A percentile compares a stretch with the other conserved stretches of the same genome.
Conservation (phyloP, 768 basidiomycete species). For the Tylopilus vinaceipallidus region DNA sequence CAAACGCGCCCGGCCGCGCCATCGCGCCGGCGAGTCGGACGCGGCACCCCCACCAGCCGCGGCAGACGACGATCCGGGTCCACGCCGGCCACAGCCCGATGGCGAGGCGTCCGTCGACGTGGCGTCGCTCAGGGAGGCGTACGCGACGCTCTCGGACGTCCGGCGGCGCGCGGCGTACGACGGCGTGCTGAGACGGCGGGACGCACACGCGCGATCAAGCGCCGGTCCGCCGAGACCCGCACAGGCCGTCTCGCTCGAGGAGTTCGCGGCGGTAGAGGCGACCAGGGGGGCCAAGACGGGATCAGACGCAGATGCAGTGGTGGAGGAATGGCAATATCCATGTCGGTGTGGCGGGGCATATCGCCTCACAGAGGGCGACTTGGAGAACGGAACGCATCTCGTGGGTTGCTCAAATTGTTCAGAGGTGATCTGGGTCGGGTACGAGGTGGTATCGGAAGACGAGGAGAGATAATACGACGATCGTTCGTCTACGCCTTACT, state of each 20-base stretch:
- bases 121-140: constrained; percentile 65
- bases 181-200: constrained; percentile 10
- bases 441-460: constrained; percentile 49
- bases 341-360: constrained; percentile 79
- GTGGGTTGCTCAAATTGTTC: constrained; percentile 75
- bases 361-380: constrained; percentile 49
- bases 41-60: background rate
- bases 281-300: constrained; percentile 7
- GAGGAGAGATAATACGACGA: constrained; percentile 1
- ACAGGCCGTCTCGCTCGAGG: constrained; percentile 74
- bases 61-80: constrained; percentile 23
- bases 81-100: background rate
- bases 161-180: constrained; percentile 55
- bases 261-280: constrained; percentile 40
- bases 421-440: constrained; percentile 84
- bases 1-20: constrained; percentile 34
- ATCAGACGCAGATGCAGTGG: constrained; percentile 32
- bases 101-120: constrained; percentile 39
- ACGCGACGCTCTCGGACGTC: constrained; percentile 53
- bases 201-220: constrained; percentile 4
- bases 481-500: too few relatives aligned
- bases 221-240: constrained; percentile 72
- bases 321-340: constrained; percentile 47
- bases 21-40: background rate
- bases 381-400: constrained; percentile 73